phyloP scores from a whole-genome alignment of 805 yeast genomes.

The Saturnispora quitensis region DNA sequence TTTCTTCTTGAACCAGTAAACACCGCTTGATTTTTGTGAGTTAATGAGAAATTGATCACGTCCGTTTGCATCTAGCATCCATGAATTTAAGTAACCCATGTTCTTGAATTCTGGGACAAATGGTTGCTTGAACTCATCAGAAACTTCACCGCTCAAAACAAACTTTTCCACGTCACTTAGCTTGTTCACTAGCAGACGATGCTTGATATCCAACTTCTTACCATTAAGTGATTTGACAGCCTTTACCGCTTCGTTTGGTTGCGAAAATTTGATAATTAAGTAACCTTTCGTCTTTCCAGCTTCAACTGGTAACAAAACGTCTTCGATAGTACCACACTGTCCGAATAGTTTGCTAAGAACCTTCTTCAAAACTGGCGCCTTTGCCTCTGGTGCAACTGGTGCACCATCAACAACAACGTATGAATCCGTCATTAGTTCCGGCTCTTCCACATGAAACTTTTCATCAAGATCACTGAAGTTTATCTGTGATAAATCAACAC shows the following conservation, averaged over 20 bases:
- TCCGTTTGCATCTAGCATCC: slow-evolving; percentile 83
- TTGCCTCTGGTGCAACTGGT: slow-evolving; percentile 87
- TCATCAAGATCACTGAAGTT: slow-evolving; percentile 83
- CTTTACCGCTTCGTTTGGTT: slow-evolving; percentile 56
- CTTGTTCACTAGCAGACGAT: slow-evolving; percentile 76
- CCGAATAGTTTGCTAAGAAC: slow-evolving; percentile 76
- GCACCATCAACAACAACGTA: slow-evolving; percentile 90
- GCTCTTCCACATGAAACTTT: slow-evolving; percentile 48
- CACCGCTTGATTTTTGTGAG: slow-evolving; percentile 69
- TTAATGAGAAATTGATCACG: slow-evolving; percentile 88
- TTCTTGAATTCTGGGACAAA: slow-evolving; percentile 60
- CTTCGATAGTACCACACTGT: slow-evolving; percentile 70
- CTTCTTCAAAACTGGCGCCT: slow-evolving; percentile 73
- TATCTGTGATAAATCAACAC: slow-evolving; percentile 48
- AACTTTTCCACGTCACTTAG: slow-evolving; percentile 75
- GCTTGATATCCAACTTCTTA: slow-evolving; percentile 89
- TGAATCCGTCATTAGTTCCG: slow-evolving; percentile 36
- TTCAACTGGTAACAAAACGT: slow-evolving; percentile 74
- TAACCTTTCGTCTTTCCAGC: slow-evolving; percentile 79
- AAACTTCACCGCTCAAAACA: slow-evolving; percentile 54
- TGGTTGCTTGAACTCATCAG: slow-evolving; percentile 63
- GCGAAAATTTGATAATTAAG: slow-evolving; percentile 73
- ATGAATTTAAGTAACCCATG: slow-evolving; percentile 75
- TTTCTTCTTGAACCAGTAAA: slow-evolving; percentile 73
- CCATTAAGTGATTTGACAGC: slow-evolving; percentile 78